These are phyloP conservation scores for Selaginella moellendorffii DNA, from an alignment of 75 land plant species.

Conservation along the genomic window DNA sequence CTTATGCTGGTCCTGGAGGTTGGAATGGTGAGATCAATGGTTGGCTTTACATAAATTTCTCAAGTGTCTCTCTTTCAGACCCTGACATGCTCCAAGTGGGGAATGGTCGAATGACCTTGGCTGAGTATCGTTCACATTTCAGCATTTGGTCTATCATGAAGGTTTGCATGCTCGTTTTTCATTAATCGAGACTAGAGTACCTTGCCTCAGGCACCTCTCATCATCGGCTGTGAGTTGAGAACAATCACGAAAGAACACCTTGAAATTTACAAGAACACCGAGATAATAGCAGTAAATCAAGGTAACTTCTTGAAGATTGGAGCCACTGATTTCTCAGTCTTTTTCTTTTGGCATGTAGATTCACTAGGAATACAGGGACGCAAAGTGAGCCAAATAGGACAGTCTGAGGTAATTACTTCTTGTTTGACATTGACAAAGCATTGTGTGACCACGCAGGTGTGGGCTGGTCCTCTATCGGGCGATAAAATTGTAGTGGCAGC, in stretches of 20 bases:
- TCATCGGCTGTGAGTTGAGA: not conserved
- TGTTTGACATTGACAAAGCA: no score
- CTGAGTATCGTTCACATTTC: not conserved
- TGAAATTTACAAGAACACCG: constrained; percentile 39
- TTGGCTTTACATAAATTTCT: not conserved
- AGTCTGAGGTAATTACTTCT: constrained; percentile 41
- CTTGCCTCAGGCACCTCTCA: not conserved
- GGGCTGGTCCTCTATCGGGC: constrained; percentile 86
- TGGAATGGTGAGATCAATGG: constrained; percentile 49
- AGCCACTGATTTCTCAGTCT: not conserved
- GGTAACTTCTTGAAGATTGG: constrained; percentile 24
- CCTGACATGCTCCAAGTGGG: not conserved
- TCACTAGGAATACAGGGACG: constrained; percentile 77
- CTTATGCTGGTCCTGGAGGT: constrained; percentile 64
- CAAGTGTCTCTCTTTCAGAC: not conserved
- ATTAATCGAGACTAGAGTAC: not conserved
- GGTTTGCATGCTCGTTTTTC: not conserved
- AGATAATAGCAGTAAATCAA: constrained; percentile 78
- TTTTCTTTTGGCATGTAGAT: constrained; percentile 24
- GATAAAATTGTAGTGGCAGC: constrained; percentile 44
- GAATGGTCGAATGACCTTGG: not conserved
- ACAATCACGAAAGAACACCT: constrained; percentile 22
- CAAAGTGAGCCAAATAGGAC: constrained; percentile 38
- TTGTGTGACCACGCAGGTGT: constrained; percentile 49
- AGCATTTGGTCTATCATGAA: not conserved